Conservation (phyloP, 208 protist genomes). For the Phytomonas sp. region DNA sequence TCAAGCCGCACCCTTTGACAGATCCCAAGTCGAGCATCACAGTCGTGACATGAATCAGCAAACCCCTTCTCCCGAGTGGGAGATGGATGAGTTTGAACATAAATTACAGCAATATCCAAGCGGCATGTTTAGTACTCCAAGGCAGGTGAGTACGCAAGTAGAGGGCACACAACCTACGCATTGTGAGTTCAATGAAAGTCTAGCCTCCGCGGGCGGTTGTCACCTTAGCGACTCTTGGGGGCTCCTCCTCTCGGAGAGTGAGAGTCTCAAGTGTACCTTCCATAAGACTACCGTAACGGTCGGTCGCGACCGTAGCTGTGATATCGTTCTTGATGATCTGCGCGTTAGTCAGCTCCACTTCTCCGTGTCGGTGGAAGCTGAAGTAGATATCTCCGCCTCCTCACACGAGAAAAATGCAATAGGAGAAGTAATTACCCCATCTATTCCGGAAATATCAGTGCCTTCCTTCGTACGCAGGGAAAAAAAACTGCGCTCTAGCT, state of each 20-base stretch:
- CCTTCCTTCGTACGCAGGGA: background rate
- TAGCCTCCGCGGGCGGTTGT: background rate
- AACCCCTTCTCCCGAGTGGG: background rate
- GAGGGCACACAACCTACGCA: background rate
- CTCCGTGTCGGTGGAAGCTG: constrained; percentile 33
- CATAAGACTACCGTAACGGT: constrained; percentile 26
- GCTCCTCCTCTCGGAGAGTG: constrained; percentile 46
- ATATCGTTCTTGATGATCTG: constrained; percentile 29
- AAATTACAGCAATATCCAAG: background rate
- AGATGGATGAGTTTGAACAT: background rate
- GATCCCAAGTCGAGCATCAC: background rate
- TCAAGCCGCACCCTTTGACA: background rate
- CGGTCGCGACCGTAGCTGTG: constrained; percentile 29
- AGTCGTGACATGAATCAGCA: background rate
- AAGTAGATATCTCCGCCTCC: constrained; percentile 8
- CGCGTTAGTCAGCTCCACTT: constrained; percentile 52
- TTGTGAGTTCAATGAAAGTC: background rate
- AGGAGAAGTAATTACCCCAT: background rate
- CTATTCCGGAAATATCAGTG: background rate
- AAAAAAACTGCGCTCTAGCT: background rate
- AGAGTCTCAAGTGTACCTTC: constrained; percentile 24
- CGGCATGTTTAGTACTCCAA: background rate
- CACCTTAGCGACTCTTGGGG: constrained; percentile 31
- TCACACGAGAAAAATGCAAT: background rate
- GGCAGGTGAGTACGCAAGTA: background rate